Base-by-base conservation (phyloP, 495 filamentous ascomycete genomes). In the Penicillium crystallinum region DNA sequence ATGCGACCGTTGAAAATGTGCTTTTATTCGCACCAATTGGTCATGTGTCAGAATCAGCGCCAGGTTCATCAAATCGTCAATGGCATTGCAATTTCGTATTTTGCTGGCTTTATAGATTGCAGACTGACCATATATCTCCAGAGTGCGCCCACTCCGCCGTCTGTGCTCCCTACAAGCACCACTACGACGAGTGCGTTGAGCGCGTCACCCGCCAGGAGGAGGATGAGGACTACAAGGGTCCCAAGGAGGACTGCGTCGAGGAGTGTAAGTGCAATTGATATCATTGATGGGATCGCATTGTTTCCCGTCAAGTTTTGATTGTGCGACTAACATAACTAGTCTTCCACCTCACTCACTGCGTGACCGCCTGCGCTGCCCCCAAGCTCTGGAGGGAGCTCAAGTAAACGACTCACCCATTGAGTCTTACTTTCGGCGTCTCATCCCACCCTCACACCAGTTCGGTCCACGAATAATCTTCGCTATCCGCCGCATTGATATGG, bases 311-410 rank as follows among this genome's bases (percentile, higher is more conserved):
- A 42, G 19, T 34, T 8, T 7, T 5, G 48, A 34, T 31, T 22
- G 19, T 50, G 29, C 37, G 30, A 35, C 53, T 62, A 46, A 59
- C 44, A 53, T 45, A n/a, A 38, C n/a, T 43, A 98, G 93, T 96
- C 82, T 98, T 98, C 85, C 93, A 98, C 75, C 86, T 97, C 62
- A 81, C 86, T 58, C 93, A 97, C 79, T 98, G 93, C 76, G 89
- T 91, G 49, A 85, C 79, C 62, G 72, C 83, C 67, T 97, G 92
- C 68, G 93, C 93, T 47, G 95, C 92, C 35, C 95, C 93, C 59
- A 96, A 95, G 84, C 85, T 98, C 66, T 98, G 87, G 79, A 80
- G 84, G 52, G 68, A 81, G 64, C 86, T 97, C 66, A 95, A 95
- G 79, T 98, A 91, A 80, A 75, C 49, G 50, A 61, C 49, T 67